Percentiles rank a stretch among this genome's conserved stretches.
Evolutionary conservation across 192 early-diverging fungal genomes (phyloP).

Genomic region (Coemansia sp.): DNA sequence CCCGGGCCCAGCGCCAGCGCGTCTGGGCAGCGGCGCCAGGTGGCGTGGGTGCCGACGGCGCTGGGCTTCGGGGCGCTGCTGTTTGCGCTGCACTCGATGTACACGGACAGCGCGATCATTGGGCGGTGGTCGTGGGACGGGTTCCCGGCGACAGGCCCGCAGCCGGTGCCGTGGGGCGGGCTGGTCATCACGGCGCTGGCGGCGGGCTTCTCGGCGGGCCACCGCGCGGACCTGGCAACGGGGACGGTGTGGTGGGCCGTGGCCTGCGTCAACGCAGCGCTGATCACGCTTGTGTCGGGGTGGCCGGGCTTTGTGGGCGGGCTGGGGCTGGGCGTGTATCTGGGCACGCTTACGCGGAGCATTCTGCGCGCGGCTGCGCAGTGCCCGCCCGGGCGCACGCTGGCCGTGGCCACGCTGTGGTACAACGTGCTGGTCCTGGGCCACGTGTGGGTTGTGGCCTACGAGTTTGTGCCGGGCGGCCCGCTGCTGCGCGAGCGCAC

Average conservation of each 20-base stretch:
- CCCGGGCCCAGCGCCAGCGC: not conserved
- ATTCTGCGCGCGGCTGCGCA: constrained; percentile 57
- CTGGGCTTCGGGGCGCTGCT: constrained; percentile 63
- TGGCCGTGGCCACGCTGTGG: constrained; percentile 58
- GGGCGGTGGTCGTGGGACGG: constrained; percentile 73
- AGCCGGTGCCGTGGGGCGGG: constrained; percentile 70
- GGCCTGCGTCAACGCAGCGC: constrained; percentile 54
- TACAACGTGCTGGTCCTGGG: constrained; percentile 72
- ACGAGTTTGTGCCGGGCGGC: constrained; percentile 81
- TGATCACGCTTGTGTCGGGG: constrained; percentile 57
- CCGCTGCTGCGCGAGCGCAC: constrained; percentile 71
- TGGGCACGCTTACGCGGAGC: constrained; percentile 59
- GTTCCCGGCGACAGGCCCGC: constrained; percentile 71
- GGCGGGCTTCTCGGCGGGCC: constrained; percentile 51
- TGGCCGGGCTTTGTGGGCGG: constrained; percentile 67
- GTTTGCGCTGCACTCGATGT: constrained; percentile 76
- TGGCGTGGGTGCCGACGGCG: constrained; percentile 55
- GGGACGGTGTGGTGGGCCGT: constrained; percentile 59
- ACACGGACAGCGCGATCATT: constrained; percentile 70
- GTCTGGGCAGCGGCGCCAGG: constrained; percentile 6
- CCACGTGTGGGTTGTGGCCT: constrained; percentile 80
- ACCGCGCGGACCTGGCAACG: constrained; percentile 37
- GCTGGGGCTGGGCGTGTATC: constrained; percentile 59
- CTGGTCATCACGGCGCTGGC: constrained; percentile 61
- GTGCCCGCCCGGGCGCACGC: constrained; percentile 65